These are phyloP conservation scores for Acer saccharum DNA, from an alignment of 345 rosid species.

Conservation along the genomic window DNA sequence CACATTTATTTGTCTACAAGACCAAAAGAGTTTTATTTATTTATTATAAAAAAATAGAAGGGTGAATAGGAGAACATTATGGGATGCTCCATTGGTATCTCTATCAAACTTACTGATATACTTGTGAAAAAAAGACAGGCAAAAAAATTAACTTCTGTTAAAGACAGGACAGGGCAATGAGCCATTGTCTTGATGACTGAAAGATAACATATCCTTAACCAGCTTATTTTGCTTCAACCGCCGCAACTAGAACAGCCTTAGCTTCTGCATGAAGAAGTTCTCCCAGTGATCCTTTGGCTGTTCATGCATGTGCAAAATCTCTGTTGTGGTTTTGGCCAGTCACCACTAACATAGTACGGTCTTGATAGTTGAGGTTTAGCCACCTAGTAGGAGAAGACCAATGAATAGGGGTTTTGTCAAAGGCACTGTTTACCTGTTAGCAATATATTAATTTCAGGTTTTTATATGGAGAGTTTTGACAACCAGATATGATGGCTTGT, in stretches of 20 bases:
- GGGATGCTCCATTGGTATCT: not conserved
- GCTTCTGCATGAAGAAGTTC: not conserved
- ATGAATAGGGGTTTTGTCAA: not conserved
- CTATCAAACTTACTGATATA: not conserved
- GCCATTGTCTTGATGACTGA: slow-evolving; percentile 3
- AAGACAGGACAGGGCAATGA: not conserved
- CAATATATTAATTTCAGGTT: not conserved
- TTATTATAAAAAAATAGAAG: not conserved
- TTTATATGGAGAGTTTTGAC: not conserved
- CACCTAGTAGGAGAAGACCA: not conserved
- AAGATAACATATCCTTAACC: not conserved
- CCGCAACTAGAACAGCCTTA: not conserved
- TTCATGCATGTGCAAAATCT: not conserved
- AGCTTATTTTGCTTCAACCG: not conserved
- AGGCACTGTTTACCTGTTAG: not conserved
- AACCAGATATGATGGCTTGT: not conserved
- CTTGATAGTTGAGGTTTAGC: slow-evolving; percentile 3
- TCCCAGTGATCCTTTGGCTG: not conserved
- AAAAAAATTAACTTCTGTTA: not conserved
- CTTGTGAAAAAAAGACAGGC: not conserved
- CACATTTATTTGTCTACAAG: not conserved
- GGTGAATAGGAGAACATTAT: not conserved
- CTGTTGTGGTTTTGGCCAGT: not conserved
- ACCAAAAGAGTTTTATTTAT: not conserved
- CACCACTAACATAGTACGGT: not conserved